Conservation (phyloP, 1,284 basidiomycete species). For the Gomphus bonarii region DNA sequence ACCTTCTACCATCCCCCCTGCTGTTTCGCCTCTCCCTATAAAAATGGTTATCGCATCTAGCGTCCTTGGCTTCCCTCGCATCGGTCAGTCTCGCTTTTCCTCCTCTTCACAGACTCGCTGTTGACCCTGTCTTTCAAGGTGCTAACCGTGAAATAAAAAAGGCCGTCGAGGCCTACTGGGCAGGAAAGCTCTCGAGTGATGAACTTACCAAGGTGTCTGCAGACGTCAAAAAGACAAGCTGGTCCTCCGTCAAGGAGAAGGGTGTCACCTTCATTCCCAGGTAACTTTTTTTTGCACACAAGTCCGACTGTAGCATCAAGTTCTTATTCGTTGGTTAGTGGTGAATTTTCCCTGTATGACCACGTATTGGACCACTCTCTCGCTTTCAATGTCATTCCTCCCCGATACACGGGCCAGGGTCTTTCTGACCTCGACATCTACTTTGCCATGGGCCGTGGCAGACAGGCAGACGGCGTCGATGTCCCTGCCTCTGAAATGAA, state of each 20-base stretch:
- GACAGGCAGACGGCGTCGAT: slow-evolving; percentile 90
- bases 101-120: neutral
- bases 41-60: slow-evolving; percentile 62
- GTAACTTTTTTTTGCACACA: slow-evolving; percentile 34
- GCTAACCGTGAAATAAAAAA: slow-evolving; percentile 98
- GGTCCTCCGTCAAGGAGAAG: slow-evolving; percentile 80
- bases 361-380: slow-evolving; percentile 97
- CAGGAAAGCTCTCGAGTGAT: slow-evolving; percentile 81
- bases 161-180: slow-evolving; percentile 98
- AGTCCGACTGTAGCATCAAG: slow-evolving; percentile 17
- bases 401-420: slow-evolving; percentile 84
- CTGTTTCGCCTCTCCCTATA: slow-evolving; percentile 16
- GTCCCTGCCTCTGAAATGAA: slow-evolving; percentile 99
- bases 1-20: slow-evolving; percentile 19
- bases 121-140: slow-evolving; percentile 35
- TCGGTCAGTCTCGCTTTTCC: slow-evolving; percentile 46
- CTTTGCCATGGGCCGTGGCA: slow-evolving; percentile 98
- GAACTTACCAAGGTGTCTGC: slow-evolving; percentile 86
- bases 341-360: slow-evolving; percentile 98
- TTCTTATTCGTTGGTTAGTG: slow-evolving; percentile 37
- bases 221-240: slow-evolving; percentile 85
- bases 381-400: slow-evolving; percentile 95
- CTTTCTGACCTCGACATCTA: slow-evolving; percentile 91
- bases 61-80: slow-evolving; percentile 95
- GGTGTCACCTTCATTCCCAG: slow-evolving; percentile 92